Conservation (phyloP, 2,329 filamentous ascomycete species). For the Clathrospora elynae region DNA sequence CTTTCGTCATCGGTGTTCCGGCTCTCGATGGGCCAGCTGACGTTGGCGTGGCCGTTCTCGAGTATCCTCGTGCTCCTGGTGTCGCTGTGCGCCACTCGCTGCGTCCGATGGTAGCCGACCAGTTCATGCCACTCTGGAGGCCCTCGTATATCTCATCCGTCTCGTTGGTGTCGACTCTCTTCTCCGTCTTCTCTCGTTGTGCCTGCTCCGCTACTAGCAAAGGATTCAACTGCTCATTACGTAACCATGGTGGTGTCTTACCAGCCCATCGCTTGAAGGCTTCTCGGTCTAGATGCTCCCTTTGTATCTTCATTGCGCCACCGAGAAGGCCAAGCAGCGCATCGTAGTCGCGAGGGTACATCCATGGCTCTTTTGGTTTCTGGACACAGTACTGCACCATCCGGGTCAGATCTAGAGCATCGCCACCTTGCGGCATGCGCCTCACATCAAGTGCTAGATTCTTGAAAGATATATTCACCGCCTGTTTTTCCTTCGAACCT, state of each 20-base stretch:
- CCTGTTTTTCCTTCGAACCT: background rate
- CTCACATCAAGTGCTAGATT: slow-evolving; percentile 24
- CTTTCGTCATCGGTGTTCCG: background rate
- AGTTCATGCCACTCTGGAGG: too few relatives aligned
- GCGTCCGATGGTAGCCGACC: too few relatives aligned
- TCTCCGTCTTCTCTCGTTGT: background rate
- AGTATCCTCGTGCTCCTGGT: background rate
- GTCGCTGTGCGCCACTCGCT: too few relatives aligned
- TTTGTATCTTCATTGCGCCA: slow-evolving; percentile 9
- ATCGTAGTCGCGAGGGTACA: slow-evolving; percentile 29
- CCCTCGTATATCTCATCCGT: background rate
- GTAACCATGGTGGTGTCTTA: background rate
- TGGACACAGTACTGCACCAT: slow-evolving; percentile 27
- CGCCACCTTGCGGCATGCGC: slow-evolving; percentile 19
- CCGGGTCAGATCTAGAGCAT: slow-evolving; percentile 34
- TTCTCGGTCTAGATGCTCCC: slow-evolving; percentile 16
- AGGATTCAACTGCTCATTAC: background rate
- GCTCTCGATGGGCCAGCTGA: background rate
- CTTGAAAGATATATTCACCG: slow-evolving; percentile 20
- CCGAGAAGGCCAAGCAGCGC: slow-evolving; percentile 17
- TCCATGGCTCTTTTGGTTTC: slow-evolving; percentile 22
- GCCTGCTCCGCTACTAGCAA: background rate
- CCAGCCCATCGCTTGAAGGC: slow-evolving; percentile 14
- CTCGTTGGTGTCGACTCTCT: background rate
- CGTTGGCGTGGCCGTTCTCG: background rate